These are phyloP conservation scores for Corchorus olitorius DNA, from an alignment of 345 rosid species.

Conservation along the genomic window DNA sequence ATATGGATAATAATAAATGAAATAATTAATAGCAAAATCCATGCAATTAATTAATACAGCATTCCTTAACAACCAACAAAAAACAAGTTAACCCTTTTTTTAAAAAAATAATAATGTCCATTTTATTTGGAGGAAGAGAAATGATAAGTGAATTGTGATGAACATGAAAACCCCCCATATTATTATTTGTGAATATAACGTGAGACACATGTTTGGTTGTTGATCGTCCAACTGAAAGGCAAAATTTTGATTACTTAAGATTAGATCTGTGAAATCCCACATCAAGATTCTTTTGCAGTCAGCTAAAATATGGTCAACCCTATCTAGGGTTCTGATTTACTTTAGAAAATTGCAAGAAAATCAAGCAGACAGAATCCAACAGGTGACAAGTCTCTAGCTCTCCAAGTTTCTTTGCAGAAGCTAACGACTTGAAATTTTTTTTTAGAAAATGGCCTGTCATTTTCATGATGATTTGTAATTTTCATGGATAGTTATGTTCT, in stretches of 20 bases:
- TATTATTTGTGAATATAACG: background rate
- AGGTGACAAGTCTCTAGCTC: background rate
- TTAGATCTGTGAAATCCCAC: constrained; percentile 2
- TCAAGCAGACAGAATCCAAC: background rate
- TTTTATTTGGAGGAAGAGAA: background rate
- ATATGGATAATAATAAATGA: background rate
- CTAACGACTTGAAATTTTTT: background rate
- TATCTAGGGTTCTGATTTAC: constrained; percentile 22
- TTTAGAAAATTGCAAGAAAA: background rate
- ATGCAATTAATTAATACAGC: background rate
- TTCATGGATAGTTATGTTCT: background rate
- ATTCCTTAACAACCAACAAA: background rate
- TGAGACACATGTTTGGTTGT: background rate
- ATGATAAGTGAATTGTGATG: background rate
- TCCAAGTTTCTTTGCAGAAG: background rate
- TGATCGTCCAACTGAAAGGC: background rate
- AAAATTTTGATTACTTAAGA: background rate
- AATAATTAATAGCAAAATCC: constrained; percentile 1
- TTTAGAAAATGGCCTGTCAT: background rate
- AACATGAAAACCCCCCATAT: background rate
- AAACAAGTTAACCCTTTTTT: background rate
- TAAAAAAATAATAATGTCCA: background rate
- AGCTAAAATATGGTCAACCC: constrained; percentile 4
- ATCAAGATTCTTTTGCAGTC: background rate
- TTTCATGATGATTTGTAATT: background rate